A percentile compares a stretch with the other conserved stretches of the same genome.
phyloP scores from a whole-genome alignment of 306 rosid species.

The Hippophae rhamnoides region DNA sequence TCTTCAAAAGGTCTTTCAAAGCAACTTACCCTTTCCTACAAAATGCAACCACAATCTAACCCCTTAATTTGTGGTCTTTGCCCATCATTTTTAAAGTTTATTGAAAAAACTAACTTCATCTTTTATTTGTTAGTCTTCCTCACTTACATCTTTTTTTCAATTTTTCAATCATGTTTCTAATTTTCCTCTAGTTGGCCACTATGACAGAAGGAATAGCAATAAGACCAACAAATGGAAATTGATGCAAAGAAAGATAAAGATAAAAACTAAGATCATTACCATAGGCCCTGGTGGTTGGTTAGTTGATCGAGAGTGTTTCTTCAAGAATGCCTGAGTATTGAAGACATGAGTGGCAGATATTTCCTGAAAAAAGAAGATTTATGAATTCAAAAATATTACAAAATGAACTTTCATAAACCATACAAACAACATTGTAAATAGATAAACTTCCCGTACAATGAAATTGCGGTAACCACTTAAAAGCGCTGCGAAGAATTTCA shows the following conservation, averaged over 20 bases:
- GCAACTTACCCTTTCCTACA: too few relatives aligned
- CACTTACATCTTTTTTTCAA: too few relatives aligned
- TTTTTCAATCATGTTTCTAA: too few relatives aligned
- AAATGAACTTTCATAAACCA: background rate
- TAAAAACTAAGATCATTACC: constrained; percentile 31
- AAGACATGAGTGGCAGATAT: constrained; percentile 62
- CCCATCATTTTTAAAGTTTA: too few relatives aligned
- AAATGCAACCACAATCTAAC: too few relatives aligned
- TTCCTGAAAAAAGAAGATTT: constrained; percentile 39
- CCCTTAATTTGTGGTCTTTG: too few relatives aligned
- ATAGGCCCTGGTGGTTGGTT: constrained; percentile 83
- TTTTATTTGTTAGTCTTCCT: too few relatives aligned
- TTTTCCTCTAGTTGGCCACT: too few relatives aligned
- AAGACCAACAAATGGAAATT: constrained; percentile 5
- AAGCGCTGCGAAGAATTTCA: constrained; percentile 87
- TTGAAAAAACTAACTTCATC: too few relatives aligned
- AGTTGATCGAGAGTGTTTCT: constrained; percentile 82
- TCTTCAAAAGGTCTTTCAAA: too few relatives aligned
- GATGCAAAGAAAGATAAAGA: constrained; percentile 6
- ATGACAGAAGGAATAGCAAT: too few relatives aligned
- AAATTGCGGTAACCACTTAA: constrained; percentile 96
- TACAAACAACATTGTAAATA: constrained; percentile 10
- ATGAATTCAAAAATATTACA: constrained; percentile 16
- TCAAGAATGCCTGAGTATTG: constrained; percentile 83
- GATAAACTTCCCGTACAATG: constrained; percentile 48